Evolutionary conservation across 2,329 filamentous ascomycete genomes (phyloP), one percentile per base, ranked within the genome.

Genomic region (Aspergillus clavatus): DNA sequence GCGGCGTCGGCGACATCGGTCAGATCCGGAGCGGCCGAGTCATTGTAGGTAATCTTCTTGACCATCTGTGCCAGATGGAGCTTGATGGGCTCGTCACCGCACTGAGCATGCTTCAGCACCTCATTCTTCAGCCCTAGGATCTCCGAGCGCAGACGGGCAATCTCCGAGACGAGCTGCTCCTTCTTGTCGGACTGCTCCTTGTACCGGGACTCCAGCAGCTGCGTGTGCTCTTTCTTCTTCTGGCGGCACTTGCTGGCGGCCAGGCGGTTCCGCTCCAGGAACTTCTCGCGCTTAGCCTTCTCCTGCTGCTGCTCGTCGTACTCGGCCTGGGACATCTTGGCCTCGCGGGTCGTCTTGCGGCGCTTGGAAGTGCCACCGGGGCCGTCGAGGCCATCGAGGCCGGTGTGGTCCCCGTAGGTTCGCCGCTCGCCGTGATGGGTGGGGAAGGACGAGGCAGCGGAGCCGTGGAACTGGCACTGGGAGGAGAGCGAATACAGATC

Each of bases 171-270:
- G 4, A 72, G 57, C 7, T 45, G 26, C 16, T 58, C 53, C 36
- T 65, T 67, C 41, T 62, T 62, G 19, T 63, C 56, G 4, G 65
- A 66, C 14, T 67, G 59, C 35, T 67, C 61, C 21, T 66, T 63
- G 47, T 57, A 68, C 2, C 54, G 56, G 8, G 45, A 63, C 51
- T 81, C 77, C 11, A 81, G 71, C 28, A 69, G 58, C 44, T 73
- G 68, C 27, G 74, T 76, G 55, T 78, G 77, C 48, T 77, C 75
- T 62, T 81, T 81, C 65, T 81, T 81, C 68, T 81, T 81, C 55
- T 77, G 74, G n/a, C 79, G 74, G 60, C 79, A 82, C 53, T 81
- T 82, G 59, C 76, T 77, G 4, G 79, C 79, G 2, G 79, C 79
- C 1, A 79, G 62, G 2, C 79, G 73, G 54, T 82, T 82, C 53